Base-by-base conservation (phyloP, 257 asterid species). In the Echium plantagineum region DNA sequence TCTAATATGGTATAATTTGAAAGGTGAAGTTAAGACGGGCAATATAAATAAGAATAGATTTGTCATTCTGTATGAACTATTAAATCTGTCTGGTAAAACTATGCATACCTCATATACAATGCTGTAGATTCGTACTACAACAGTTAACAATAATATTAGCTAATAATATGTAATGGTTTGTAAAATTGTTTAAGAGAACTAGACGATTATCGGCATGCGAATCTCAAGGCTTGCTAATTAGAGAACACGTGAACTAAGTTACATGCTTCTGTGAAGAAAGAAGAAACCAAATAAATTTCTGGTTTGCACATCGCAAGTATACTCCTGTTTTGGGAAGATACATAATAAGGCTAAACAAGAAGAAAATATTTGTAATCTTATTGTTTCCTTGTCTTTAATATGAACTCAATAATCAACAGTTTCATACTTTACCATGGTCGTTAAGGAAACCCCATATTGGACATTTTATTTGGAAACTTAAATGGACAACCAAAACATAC, bases 401-500 rank as follows among this genome's bases (percentile, higher is more conserved):
- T 42, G 49, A 16, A 42, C 17, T 2, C 13, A 7, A 35, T 1
- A 35, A 35, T 35, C 17, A 42, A 42, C 49, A 42, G 49, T 42
- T 10, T 42, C 17, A 12, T 42, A 42, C 3, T 15, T 10, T 7
- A 35, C 15, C 47, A 35, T 35, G 47, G 15, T 13, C 17, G 49
- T 10, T 42, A 42, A 42, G 49, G 49, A 42, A 42, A 42, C 49
- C 9, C 17, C 49, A 13, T 12, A 42, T 10, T 42, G 49, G 13
- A 9, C 49, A 12, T 42, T 42, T 12, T 13, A 10, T 42, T 13
- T 13, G 60, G 31, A 24, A 21, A 56, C 46, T 21, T 21, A 56
- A 0, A 24, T n/a, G 24, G 19, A 42, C 17, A 10, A 42, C 49
- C 49, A 42, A 13, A 2, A 67, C 76, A 21, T 84, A 87, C 96